Conservation (phyloP, 164 flowering plant genomes). For the Euptelea pleiosperma region DNA sequence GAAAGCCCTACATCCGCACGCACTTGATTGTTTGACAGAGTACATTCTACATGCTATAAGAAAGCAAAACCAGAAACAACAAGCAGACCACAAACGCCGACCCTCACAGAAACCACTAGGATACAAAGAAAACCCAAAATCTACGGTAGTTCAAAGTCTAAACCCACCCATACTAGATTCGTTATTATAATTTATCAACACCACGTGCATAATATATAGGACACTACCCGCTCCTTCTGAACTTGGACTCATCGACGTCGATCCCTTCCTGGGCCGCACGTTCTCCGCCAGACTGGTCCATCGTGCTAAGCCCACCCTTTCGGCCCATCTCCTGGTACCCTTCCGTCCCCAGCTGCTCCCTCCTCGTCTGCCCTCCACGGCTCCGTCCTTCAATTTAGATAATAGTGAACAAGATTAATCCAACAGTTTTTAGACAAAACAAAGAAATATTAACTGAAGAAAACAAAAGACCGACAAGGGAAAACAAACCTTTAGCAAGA, state of each 20-base stretch:
- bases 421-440: not conserved
- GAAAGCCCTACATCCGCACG: too few species aligned
- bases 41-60: too few species aligned
- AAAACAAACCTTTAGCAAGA: conserved; percentile 65
- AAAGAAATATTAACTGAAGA: not conserved
- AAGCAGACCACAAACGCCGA: too few species aligned
- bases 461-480: not conserved
- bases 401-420: not conserved
- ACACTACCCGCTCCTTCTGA: conserved; percentile 7
- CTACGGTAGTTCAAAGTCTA: too few species aligned
- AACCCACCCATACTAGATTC: too few species aligned
- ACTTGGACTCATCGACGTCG: conserved; percentile 70
- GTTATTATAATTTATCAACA: too few species aligned
- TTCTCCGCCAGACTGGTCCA: conserved; percentile 60
- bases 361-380: conserved; percentile 61
- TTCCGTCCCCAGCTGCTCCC: conserved; percentile 54
- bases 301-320: conserved; percentile 72
- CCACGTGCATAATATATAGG: too few species aligned
- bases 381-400: conserved; percentile 42
- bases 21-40: too few species aligned
- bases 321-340: conserved; percentile 67
- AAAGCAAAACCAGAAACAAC: too few species aligned
- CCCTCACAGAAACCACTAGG: too few species aligned
- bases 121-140: too few species aligned
- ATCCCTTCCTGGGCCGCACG: conserved; percentile 56